phyloP scores from a whole-genome alignment of 805 yeast genomes.

The Zygosaccharomyces bailii region DNA sequence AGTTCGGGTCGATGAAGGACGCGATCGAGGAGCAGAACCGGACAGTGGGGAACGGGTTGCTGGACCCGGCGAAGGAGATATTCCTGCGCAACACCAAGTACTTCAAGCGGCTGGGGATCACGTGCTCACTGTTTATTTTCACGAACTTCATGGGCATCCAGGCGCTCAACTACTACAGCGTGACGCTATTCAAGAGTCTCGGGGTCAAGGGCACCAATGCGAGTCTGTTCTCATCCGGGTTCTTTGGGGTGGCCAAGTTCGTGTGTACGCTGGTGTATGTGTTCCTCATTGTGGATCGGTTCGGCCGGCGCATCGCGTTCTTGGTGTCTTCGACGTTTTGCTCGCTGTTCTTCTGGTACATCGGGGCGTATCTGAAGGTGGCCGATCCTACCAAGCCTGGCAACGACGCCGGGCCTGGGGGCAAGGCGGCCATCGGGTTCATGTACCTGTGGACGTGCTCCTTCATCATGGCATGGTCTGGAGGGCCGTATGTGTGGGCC shows the following conservation, averaged over 20 bases:
- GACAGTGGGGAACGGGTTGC: conserved; percentile 38
- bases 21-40: conserved; percentile 26
- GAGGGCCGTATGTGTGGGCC: conserved; percentile 47
- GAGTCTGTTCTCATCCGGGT: conserved; percentile 49
- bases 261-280: conserved; percentile 45
- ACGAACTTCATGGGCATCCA: conserved; percentile 49
- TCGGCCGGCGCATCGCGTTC: conserved; percentile 45
- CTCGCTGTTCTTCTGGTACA: conserved; percentile 45
- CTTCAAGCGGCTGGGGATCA: conserved; percentile 38
- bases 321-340: conserved; percentile 40
- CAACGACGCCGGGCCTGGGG: conserved; percentile 34
- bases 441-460: conserved; percentile 47
- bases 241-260: conserved; percentile 50
- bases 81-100: conserved; percentile 31
- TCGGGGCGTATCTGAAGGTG: conserved; percentile 46
- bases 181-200: conserved; percentile 46
- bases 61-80: conserved; percentile 40
- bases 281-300: conserved; percentile 44
- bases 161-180: conserved; percentile 53
- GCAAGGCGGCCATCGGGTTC: conserved; percentile 44
- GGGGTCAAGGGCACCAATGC: conserved; percentile 47
- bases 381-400: conserved; percentile 37
- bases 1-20: conserved; percentile 34
- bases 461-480: conserved; percentile 45
- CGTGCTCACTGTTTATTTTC: conserved; percentile 41